A percentile compares a stretch with the other conserved stretches of the same genome.
phyloP scores from a whole-genome alignment of 2,329 filamentous ascomycete genomes.

The Aspergillus melleus region DNA sequence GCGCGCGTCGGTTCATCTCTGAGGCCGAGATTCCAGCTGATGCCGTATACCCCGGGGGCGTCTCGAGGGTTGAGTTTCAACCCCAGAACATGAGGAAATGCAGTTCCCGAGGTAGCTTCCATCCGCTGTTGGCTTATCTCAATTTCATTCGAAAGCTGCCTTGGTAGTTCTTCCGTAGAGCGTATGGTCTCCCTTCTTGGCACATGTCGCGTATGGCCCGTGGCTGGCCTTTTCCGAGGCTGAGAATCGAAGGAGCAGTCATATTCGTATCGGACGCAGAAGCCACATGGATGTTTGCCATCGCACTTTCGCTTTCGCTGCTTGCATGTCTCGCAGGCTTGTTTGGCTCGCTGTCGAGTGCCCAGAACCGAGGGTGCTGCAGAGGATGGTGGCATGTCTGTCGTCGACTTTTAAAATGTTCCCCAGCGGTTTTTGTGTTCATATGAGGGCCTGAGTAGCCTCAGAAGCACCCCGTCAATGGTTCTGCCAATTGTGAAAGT shows the following conservation, averaged over 20 bases:
- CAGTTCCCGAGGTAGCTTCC: slow-evolving; percentile 58
- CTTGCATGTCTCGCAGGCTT: slow-evolving; percentile 51
- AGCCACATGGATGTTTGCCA: slow-evolving; percentile 51
- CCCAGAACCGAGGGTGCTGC: not conserved
- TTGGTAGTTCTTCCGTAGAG: not conserved
- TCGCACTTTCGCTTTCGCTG: slow-evolving; percentile 58
- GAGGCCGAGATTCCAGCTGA: slow-evolving; percentile 54
- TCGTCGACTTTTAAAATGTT: not conserved
- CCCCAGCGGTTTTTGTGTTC: no score
- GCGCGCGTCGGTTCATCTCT: slow-evolving; percentile 16
- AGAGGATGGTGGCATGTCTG: not conserved
- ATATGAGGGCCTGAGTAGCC: no score
- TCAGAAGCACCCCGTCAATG: no score
- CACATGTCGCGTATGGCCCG: slow-evolving; percentile 30
- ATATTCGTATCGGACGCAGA: slow-evolving; percentile 36
- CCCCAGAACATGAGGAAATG: slow-evolving; percentile 54
- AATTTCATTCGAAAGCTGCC: not conserved
- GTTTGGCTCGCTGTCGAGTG: not conserved
- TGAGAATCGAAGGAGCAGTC: slow-evolving; percentile 11
- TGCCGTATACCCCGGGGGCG: slow-evolving; percentile 54
- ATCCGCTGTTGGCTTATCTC: slow-evolving; percentile 25
- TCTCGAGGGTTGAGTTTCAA: slow-evolving; percentile 53
- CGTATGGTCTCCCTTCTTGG: no score
- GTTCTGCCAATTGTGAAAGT: no score
- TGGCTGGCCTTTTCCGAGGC: slow-evolving; percentile 10